A percentile compares a stretch with the other conserved stretches of the same genome.
These are phyloP conservation scores for barley (Hordeum vulgare) DNA, from an alignment of 176 grass and related monocot species.

Conservation along the genomic window MorexV3_pseudomolecules_assembly NC_058524.1:73196276-73196775, in stretches of 20 bases:
- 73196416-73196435: conserved; percentile 66
- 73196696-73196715: conserved; percentile 16
- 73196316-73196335: conserved; percentile 45
- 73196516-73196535: conserved; percentile 22
- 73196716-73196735: not conserved
- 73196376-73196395: conserved; percentile 44
- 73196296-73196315: conserved; percentile 25
- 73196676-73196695: conserved; percentile 66
- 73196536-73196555: not conserved
- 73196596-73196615: conserved; percentile 81
- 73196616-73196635: conserved; percentile 52
- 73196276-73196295: not conserved
- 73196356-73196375: conserved; percentile 55
- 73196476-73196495: conserved; percentile 9
- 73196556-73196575: not conserved
- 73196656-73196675: conserved; percentile 62
- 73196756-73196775: not conserved
- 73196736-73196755: not conserved
- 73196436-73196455: conserved; percentile 60
- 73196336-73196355: conserved; percentile 29
- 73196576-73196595: conserved; percentile 37
- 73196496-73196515: conserved; percentile 1
- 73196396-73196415: conserved; percentile 34
- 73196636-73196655: conserved; percentile 70
- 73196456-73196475: conserved; percentile 30